These are phyloP conservation scores for Berberis thunbergii DNA, from an alignment of 164 flowering plant species.

Conservation along the genomic window DNA sequence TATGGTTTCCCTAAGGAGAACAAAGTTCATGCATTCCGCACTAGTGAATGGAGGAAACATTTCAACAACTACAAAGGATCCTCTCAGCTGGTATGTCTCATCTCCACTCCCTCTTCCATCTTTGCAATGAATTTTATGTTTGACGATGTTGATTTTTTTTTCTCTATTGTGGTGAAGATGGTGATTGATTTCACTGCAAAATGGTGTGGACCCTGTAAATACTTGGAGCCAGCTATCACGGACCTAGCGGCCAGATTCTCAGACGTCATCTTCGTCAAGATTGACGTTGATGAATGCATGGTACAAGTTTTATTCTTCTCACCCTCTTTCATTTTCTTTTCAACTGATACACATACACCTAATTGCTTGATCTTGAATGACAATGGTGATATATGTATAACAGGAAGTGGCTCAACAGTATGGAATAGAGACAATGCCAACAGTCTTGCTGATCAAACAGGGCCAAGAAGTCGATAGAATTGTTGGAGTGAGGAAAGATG, in stretches of 20 bases:
- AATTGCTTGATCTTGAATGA: not conserved
- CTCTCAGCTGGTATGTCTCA: slow-evolving; percentile 1
- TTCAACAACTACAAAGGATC: slow-evolving; percentile 1
- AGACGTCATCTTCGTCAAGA: slow-evolving; percentile 59
- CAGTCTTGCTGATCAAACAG: slow-evolving; percentile 60
- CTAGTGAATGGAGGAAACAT: slow-evolving; percentile 4
- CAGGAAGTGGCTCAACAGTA: slow-evolving; percentile 48
- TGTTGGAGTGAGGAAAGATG: slow-evolving; percentile 65
- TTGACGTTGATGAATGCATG: slow-evolving; percentile 70
- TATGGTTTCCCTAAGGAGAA: not conserved
- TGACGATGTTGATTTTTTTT: not conserved
- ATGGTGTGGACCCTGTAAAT: slow-evolving; percentile 89
- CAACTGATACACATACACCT: not conserved
- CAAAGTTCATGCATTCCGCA: slow-evolving; percentile 6
- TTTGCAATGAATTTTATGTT: not conserved
- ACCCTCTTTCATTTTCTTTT: not conserved
- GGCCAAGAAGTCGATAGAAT: slow-evolving; percentile 69
- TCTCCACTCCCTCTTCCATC: not conserved
- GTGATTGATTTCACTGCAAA: slow-evolving; percentile 71
- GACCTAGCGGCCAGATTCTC: slow-evolving; percentile 40
- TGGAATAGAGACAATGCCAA: slow-evolving; percentile 70
- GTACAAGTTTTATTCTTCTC: slow-evolving; percentile 24
- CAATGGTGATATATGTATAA: not conserved
- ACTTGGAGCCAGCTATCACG: slow-evolving; percentile 47
- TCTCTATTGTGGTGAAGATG: slow-evolving; percentile 17